Evolutionary conservation across 1,139 yeast genomes (phyloP), one percentile per base, ranked within the genome.

Genomic region (Blastobotrys apis): DNA sequence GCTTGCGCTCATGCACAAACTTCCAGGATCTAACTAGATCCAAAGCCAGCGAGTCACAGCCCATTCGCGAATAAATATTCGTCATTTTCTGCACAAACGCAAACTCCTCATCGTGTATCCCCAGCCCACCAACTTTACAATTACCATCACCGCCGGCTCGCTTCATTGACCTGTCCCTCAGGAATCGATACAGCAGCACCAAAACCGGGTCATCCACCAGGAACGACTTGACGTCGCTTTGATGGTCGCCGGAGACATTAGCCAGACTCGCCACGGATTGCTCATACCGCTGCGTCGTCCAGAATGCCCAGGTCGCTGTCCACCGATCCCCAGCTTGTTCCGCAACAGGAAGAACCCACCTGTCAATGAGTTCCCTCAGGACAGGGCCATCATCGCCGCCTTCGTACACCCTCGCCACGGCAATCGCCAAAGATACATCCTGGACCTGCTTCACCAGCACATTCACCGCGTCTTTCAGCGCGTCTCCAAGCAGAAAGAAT

Each of bases 171-270:
- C 42, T 69, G 66, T 55, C 51, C 43, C 94, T 71, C 50, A 88
- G 68, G 41, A 75, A 76, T 45, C 73, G 68, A 59, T 84, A 90
- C 43, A 90, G 65, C 15, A 81, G 68, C 10, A 84, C 69, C 51
- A 87, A 69, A 0, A 86, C 87, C 0, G 97, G 97, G 62, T 90
- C 97, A 54, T 81, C 87, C 19, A 79, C 81, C 42, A 84, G 65
- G 61, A 77, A 81, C 26, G 77, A 69, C 53, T 71, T 45, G 22
- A 41, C 44, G 17, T 37, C 39, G 32, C 26, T 39, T 69, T 27
- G 73, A 64, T 23, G 50, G 51, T 30, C 52, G n/a, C n/a, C n/a
- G n/a, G n/a, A n/a, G 56, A 21, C 52, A 54, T 56, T 10, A 57
- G 54, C 55, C 19, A 60, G 50, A 5, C 59, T 56, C 15, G 51